These are phyloP conservation scores for Pestalotiopsis sp. DNA, from an alignment of 2,329 filamentous ascomycete species.

Conservation along the genomic window DNA sequence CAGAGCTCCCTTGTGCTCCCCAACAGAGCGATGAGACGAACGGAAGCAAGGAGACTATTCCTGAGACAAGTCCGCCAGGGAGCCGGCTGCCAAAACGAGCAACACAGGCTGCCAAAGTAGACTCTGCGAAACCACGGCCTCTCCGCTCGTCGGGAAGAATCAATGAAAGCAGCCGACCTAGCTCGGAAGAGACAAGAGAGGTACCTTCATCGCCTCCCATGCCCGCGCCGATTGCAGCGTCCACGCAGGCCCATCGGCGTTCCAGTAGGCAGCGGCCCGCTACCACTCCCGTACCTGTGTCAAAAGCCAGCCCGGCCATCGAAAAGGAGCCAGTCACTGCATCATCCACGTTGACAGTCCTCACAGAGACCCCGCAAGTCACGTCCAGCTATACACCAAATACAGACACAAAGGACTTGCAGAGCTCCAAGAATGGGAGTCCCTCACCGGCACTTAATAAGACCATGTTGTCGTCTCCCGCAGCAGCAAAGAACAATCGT, in stretches of 20 bases:
- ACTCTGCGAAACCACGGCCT: background rate
- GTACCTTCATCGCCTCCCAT: constrained; percentile 20
- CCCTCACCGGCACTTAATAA: constrained; percentile 5
- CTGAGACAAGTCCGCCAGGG: constrained; percentile 33
- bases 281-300: constrained; percentile 24
- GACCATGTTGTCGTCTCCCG: constrained; percentile 33
- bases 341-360: constrained; percentile 28
- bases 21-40: constrained; percentile 3
- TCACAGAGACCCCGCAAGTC: constrained; percentile 30
- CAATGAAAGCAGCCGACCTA: background rate
- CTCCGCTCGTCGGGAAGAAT: background rate
- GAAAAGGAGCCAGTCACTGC: constrained; percentile 14
- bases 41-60: constrained; percentile 30
- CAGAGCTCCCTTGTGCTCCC: constrained; percentile 5
- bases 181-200: constrained; percentile 6
- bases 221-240: constrained; percentile 27
- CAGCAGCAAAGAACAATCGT: constrained; percentile 31
- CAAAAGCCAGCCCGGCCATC: constrained; percentile 7
- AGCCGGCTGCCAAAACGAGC: constrained; percentile 22
- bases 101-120: constrained; percentile 13
- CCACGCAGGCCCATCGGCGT: constrained; percentile 26
- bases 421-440: background rate
- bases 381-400: constrained; percentile 28
- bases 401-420: constrained; percentile 21
- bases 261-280: constrained; percentile 21